Base-by-base conservation (phyloP, 805 yeast genomes). In the Wickerhamiella sergipiensis region DNA sequence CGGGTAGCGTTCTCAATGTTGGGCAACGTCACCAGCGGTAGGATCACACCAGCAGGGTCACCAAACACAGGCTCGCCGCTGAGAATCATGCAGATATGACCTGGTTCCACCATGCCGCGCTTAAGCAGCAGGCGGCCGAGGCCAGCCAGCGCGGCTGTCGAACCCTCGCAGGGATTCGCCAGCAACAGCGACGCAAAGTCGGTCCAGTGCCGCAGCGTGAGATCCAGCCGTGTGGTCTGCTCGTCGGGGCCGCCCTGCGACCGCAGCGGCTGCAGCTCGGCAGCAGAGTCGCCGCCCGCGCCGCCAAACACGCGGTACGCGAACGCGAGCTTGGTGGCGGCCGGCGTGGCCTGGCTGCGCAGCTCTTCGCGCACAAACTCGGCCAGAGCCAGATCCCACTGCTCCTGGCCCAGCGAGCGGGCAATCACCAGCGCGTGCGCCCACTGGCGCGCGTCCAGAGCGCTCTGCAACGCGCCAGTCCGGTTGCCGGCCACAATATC, bases 351-450 rank as follows among this genome's bases (percentile, higher is more conserved):
- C 48, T 68, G 66, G 52, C 67, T 66, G 59, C 64, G 67, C 58
- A 64, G 71, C 54, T 68, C 79, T 55, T 68, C 77, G 46, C 57
- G 73, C 43, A 77, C 74, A 61, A 79, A 85, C 50, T 73, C 77
- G 10, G 79, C 71, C 6, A 82, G 80, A 2, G 82, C 75, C 33
- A 68, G 66, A 5, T 76, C 65, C 76, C 84, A 81, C 39, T 72
- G 71, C 3, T 78, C 80, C 19, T 77, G 75, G 2, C 92, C 83
- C 24, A 79, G 67, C 17, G 85, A 64, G 53, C 81, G 75, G 1
- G 94, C 80, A 47, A 89, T 69, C 29, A 87, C 63, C 50, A 90
- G 66, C 0, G 95, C 83, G 64, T 88, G 71, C 0, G 90, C 80
- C 83, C 85, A 89, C 56, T 85, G 85, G 9, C 78, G 75, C 49